Base-by-base conservation (phyloP, 129 eudicot species). In the Pittosporum tobira region DNA sequence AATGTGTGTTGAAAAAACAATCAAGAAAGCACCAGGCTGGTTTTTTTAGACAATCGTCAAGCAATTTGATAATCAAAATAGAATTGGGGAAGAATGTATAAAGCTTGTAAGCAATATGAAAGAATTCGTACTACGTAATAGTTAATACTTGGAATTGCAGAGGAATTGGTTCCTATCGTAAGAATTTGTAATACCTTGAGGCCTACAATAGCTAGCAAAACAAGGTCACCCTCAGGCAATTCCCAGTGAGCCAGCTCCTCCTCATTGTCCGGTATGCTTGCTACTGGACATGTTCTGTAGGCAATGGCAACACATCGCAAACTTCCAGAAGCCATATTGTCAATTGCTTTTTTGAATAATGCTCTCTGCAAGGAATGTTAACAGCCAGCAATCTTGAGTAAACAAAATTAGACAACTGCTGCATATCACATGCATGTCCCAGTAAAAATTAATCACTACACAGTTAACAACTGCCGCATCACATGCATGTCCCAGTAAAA, bases 231-330 rank as follows among this genome's bases (percentile, higher is more conserved):
- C 57, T 82, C 89, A 13, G 97, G 97, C 36, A 90, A 28, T 57
- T 77, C 67, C 97, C 97, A 90, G 6, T 66, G 69, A 10, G 75
- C 58, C 45, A 85, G 67, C 70, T 75, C 87, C 61, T 79, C 95
- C 34, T 85, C 97, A 62, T 50, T 79, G n/a, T 77, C 69, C 19
- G 97, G 95, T 51, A 90, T 82, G 29, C 65, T 66, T 29, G 79
- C 83, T 21, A 30, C 19, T 47, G 75, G 65, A 67, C 71, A 70
- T 31, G 80, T 72, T 55, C 77, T 68, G 69, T 75, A 90, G 27
- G 97, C 97, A 48, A 90, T 29, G 29, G 95, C 95, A 70, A 90
- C 94, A 80, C 97, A 90, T 9, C 98, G 84, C 73, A 90, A 51
- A 66, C 95, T 86, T 69, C 76, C 42, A 4, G 57, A 59, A 59